Conservation (phyloP, 305 asterid species). For the Plantago coronopus region DNA sequence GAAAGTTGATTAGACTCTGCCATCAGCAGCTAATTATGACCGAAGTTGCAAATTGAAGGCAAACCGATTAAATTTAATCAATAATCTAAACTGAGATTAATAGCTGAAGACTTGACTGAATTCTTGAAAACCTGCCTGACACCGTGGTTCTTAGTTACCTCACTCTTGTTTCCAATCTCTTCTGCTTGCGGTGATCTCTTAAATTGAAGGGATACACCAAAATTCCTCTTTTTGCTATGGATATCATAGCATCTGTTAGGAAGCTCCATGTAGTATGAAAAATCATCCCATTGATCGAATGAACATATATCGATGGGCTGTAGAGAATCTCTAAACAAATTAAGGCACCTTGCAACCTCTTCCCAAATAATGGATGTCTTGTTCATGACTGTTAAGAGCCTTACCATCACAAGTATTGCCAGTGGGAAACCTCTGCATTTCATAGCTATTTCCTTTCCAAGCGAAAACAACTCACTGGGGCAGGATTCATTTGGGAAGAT, state of each 20-base stretch:
- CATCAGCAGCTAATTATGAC: no score
- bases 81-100: no score
- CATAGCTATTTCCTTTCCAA: neutral
- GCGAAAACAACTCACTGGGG: neutral
- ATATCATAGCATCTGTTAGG: no score
- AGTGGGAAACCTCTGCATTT: neutral
- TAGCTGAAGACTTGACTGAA: no score
- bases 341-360: neutral
- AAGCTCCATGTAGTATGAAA: neutral
- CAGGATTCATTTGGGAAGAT: neutral
- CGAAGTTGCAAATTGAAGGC: no score
- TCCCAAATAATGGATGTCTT: neutral
- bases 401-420: neutral
- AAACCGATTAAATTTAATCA: no score
- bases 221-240: neutral
- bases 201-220: neutral
- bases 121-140: no score
- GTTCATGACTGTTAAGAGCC: neutral
- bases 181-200: no score
- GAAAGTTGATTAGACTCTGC: no score
- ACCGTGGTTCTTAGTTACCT: no score
- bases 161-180: no score
- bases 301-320: neutral
- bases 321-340: neutral
- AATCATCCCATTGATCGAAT: neutral